Conservation (phyloP, 1,139 yeast genomes). For the Candida tropicalis region DNA sequence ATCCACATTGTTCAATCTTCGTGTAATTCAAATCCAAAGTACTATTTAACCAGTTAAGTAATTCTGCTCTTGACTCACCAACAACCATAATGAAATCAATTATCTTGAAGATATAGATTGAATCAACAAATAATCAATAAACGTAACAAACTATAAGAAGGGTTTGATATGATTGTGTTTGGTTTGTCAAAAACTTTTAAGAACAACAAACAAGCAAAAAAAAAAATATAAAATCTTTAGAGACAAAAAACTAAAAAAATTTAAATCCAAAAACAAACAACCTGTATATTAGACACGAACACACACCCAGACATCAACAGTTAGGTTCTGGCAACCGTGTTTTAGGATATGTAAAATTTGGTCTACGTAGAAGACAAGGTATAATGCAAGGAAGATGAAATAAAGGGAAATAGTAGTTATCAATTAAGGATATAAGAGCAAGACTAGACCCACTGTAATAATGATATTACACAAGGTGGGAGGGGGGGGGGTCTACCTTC, state of each 20-base stretch:
- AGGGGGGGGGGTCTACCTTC: too few species aligned
- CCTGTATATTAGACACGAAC: conserved; percentile 2
- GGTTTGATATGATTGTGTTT: conserved; percentile 3
- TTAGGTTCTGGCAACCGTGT: conserved; percentile 1
- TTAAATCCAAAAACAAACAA: conserved; percentile 1
- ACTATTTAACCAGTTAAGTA: conserved; percentile 81
- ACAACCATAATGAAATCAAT: conserved; percentile 16
- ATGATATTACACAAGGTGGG: too few species aligned
- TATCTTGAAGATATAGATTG: too few species aligned
- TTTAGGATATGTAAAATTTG: neutral
- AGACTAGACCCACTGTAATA: too few species aligned
- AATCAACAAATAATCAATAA: too few species aligned
- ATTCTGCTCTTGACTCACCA: conserved; percentile 74
- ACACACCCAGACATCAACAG: conserved; percentile 4
- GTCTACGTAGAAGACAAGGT: too few species aligned
- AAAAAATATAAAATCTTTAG: neutral
- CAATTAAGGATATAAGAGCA: too few species aligned
- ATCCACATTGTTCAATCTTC: conserved; percentile 92
- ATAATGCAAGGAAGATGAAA: too few species aligned
- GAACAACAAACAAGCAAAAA: too few species aligned
- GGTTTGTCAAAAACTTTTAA: conserved; percentile 3
- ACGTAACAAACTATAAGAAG: too few species aligned
- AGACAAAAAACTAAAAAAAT: neutral
- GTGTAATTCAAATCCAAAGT: conserved; percentile 65
- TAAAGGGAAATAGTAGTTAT: too few species aligned